phyloP scores from a whole-genome alignment of 768 basidiomycete species.

The Boletus rufocinnamomeus region DNA sequence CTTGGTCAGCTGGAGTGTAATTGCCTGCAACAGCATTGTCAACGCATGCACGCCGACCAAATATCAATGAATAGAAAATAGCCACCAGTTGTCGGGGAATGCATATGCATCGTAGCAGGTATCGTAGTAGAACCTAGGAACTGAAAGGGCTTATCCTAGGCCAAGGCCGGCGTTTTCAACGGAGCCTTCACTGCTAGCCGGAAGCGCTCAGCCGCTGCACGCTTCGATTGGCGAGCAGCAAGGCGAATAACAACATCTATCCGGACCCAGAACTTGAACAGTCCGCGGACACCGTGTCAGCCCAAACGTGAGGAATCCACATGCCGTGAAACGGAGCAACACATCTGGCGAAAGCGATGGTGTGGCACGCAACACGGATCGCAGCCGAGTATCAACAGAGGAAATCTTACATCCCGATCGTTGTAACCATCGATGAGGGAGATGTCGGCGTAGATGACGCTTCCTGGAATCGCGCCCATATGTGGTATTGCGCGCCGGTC shows the following conservation, averaged over 20 bases:
- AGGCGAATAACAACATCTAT: background rate
- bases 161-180: background rate
- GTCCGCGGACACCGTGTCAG: slow-evolving; percentile 3
- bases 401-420: slow-evolving; percentile 22
- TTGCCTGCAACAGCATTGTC: no score
- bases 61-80: no score
- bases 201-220: background rate
- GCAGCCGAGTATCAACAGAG: slow-evolving; percentile 16
- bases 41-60: no score
- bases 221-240: background rate
- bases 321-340: slow-evolving; percentile 3
- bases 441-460: slow-evolving; percentile 22
- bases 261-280: slow-evolving; percentile 9
- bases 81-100: no score
- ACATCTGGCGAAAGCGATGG: slow-evolving; percentile 18
- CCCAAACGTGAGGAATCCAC: background rate
- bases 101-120: no score
- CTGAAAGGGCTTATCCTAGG: no score
- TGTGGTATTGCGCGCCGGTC: background rate
- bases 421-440: slow-evolving; percentile 18
- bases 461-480: background rate
- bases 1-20: no score
- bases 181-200: background rate
- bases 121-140: no score
- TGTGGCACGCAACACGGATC: slow-evolving; percentile 18